A percentile compares a stretch with the other conserved stretches of the same genome.
Evolutionary conservation across 306 rosid genomes (phyloP).

Genomic region (Pterocarpus macrocarpus): DNA sequence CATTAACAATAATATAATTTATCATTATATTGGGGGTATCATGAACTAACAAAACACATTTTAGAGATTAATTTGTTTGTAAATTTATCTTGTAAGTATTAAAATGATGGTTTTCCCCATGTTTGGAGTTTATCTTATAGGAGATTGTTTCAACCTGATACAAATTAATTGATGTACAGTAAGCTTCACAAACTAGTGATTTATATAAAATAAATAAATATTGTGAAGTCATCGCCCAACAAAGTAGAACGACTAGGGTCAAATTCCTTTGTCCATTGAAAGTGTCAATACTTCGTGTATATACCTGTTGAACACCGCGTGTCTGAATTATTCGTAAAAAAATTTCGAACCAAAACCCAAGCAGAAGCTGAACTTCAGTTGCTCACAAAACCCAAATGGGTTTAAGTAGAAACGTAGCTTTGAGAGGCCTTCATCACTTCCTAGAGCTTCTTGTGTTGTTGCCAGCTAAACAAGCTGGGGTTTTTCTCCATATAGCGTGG

Average conservation of each 20-base stretch:
- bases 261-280: no score
- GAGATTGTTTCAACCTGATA: no score
- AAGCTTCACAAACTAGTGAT: no score
- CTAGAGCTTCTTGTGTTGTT: neutral
- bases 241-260: neutral
- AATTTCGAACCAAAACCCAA: constrained; percentile 11
- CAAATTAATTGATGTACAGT: no score
- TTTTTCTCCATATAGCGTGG: neutral
- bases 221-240: neutral
- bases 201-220: no score
- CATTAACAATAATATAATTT: no score
- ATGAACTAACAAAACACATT: no score
- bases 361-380: neutral
- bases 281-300: neutral
- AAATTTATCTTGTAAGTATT: no score
- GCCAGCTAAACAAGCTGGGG: neutral
- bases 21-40: no score
- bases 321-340: neutral
- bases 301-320: neutral
- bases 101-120: no score
- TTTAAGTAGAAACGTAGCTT: neutral
- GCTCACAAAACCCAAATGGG: neutral
- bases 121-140: no score
- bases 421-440: neutral
- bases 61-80: no score